Base-by-base conservation (phyloP, 2,329 filamentous ascomycete genomes). In the Aulographum hederae region DNA sequence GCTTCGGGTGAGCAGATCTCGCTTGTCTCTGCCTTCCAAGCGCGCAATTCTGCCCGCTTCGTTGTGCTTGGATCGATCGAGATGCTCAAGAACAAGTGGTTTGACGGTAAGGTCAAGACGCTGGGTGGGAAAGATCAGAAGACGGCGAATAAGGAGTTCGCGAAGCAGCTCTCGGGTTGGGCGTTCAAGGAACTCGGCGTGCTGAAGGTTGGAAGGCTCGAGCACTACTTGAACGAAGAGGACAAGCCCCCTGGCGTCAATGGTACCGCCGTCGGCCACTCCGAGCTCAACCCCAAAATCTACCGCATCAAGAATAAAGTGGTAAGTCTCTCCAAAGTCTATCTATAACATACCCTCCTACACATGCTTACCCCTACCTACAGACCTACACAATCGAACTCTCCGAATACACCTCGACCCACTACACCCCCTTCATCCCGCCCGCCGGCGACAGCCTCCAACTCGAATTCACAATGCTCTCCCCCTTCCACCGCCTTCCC, bases 381-480 rank as follows among this genome's bases (percentile, higher is more conserved):
- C 42, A 91, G 81, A 70, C 76, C 38, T 94, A 85, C 62, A 69
- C 67, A 47, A 86, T 95, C 50, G 85, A 86, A 40, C 47, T 98
- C 33, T 93, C 85, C 17, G 84, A 94, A 54, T 93, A 82, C 54
- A 57, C 58, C 31, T 73, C 72, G 59, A 71, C 80, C 51, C 68
- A 73, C 48, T 91, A 75, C 62, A 57, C 61, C 4, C 78, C 85
- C 28, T 94, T 84, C 57, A 61, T 61, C 26, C 61, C 78, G 14
- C 73, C 81, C 15, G 48, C 64, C 6, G 63, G 58, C 38, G 89
- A 98, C 51, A 65, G 63, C 18, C 51, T 98, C 20, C 89, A 98
- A 56, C 79, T 98, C 38, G 89, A 98, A 56, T 94, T 95, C 64
- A 85, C 75, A 60, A 98, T 95, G 89, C 77, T 98, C 29, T 94